Evolutionary conservation across 306 rosid genomes (phyloP), one percentile per base, ranked within the genome.

Genomic region (Prunus armeniaca): DNA sequence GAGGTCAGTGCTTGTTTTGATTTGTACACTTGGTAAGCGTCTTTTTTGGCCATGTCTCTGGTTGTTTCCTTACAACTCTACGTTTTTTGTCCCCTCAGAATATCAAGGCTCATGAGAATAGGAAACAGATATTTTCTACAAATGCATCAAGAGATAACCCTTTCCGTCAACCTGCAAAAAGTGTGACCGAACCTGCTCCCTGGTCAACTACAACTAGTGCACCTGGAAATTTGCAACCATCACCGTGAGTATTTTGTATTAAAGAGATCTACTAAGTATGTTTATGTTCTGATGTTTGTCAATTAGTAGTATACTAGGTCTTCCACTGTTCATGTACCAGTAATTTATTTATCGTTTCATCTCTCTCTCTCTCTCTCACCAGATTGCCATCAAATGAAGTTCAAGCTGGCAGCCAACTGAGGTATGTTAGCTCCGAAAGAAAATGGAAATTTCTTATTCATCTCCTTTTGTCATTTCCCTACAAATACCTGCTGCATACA

Each of bases 51-150:
- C 64, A 27, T 7, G 30, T 46, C 6, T 24, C 10, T 34, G 34
- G 12, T 56, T 28, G 76, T 72, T 22, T 78, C 43, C 45, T 2
- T 27, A 10, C 9, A 2, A 41, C 47, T n/a, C 32, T 72, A 12
- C 72, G 71, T 65, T 52, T 22, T 57, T 43, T 78, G 38, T 75
- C 15, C 46, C 71, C 47, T 15, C 87, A 95, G 96, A 86, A 95
- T 76, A 92, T 95, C 67, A 95, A 95, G 89, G 96, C 96, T 75
- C 91, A 95, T 64, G 98, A 95, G 89, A 95, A 81, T 81, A 84
- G 97, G 86, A 95, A 76, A 82, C 96, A 92, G 78, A 87, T 92
- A 76, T 95, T 92, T 81, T 92, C 96, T 62, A 86, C 90, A 82
- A 89, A 83, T 82, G 83, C 79, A 12, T 69, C 88, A 9, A 87